phyloP scores from a whole-genome alignment of 352 stramenopile species.

The Phytophthora macrochlamydospora region DNA sequence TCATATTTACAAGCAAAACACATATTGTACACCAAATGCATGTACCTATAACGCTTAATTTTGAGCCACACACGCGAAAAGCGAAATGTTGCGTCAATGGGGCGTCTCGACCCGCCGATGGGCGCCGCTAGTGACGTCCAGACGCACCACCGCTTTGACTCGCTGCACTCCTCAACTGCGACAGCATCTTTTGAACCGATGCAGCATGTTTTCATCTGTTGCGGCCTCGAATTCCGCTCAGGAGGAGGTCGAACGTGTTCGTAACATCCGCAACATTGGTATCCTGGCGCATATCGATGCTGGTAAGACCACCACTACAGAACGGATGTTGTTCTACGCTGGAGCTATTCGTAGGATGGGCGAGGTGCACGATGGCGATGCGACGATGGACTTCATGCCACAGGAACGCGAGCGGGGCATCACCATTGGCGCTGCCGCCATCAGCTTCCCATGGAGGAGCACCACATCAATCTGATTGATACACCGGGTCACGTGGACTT shows the following conservation, averaged over 20 bases:
- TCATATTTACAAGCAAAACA: not conserved
- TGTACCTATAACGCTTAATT: not conserved
- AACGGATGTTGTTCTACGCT: constrained; percentile 98
- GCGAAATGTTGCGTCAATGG: constrained; percentile 24
- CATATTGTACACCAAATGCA: not conserved
- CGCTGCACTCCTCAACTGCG: not conserved
- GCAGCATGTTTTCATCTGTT: constrained; percentile 15
- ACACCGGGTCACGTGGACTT: constrained; percentile 98
- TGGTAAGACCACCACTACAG: constrained; percentile 98
- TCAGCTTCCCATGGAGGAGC: constrained; percentile 95
- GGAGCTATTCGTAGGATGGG: constrained; percentile 75
- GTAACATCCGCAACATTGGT: constrained; percentile 95
- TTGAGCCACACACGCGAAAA: constrained; percentile 12
- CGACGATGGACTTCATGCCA: constrained; percentile 85
- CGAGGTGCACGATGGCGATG: constrained; percentile 79
- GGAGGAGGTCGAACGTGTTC: constrained; percentile 23
- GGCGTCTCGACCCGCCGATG: constrained; percentile 3
- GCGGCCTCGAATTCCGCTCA: constrained; percentile 15
- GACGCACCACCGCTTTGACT: not conserved
- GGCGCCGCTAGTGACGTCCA: constrained; percentile 12
- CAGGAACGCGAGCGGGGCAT: constrained; percentile 98
- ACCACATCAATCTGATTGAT: constrained; percentile 98
- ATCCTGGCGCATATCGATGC: constrained; percentile 99
- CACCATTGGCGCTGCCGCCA: constrained; percentile 97
- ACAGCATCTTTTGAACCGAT: constrained; percentile 17